phyloP scores from a whole-genome alignment of 2,329 filamentous ascomycete genomes.

The Acrodontium crateriforme region DNA sequence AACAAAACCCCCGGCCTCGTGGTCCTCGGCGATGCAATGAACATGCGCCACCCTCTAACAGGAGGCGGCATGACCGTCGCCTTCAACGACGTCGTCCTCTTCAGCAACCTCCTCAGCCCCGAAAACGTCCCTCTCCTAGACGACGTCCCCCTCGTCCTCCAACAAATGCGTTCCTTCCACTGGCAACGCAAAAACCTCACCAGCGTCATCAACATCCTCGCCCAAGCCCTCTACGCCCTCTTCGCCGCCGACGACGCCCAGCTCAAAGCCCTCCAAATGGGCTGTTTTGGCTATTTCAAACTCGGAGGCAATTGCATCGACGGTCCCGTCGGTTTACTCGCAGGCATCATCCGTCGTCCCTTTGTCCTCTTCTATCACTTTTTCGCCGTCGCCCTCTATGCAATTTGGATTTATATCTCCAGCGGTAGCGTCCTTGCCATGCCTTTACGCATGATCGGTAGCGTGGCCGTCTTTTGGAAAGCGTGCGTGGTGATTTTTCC shows the following conservation, averaged over 20 bases:
- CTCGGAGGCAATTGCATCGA: conserved; percentile 56
- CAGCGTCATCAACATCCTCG: conserved; percentile 92
- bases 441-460: conserved; percentile 25
- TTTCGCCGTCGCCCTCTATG: conserved; percentile 80
- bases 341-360: conserved; percentile 66
- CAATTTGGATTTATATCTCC: conserved; percentile 56
- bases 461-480: conserved; percentile 40
- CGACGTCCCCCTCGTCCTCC: conserved; percentile 50
- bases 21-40: conserved; percentile 85
- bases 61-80: conserved; percentile 97
- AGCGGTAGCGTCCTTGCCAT: conserved; percentile 29
- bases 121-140: conserved; percentile 53
- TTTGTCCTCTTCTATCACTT: conserved; percentile 79
- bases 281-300: conserved; percentile 89
- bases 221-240: conserved; percentile 78
- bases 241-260: conserved; percentile 75
- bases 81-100: conserved; percentile 75
- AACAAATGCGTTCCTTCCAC: conserved; percentile 64
- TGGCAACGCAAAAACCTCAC: conserved; percentile 73
- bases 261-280: conserved; percentile 66
- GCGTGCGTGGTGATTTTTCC: conserved; percentile 39
- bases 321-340: conserved; percentile 69
- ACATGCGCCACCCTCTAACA: conserved; percentile 98
- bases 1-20: conserved; percentile 60
- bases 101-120: conserved; percentile 61